Conservation (phyloP, 2,329 filamentous ascomycete genomes). For the Hypoxylon sp. region DNA sequence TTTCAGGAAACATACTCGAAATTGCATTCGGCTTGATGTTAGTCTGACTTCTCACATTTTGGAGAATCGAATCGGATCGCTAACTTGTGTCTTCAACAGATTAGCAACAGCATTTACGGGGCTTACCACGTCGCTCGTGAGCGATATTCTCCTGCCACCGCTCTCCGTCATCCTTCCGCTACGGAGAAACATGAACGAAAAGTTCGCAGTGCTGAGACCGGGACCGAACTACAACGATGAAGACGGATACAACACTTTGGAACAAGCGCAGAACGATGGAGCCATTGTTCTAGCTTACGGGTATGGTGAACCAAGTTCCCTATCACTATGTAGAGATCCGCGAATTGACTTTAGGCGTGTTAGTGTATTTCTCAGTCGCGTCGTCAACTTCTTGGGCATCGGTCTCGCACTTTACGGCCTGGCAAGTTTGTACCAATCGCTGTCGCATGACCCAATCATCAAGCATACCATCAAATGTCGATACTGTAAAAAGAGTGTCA, state of each 20-base stretch:
- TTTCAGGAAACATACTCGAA: conserved; percentile 80
- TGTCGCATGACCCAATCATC: conserved; percentile 75
- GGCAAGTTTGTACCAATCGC: conserved; percentile 70
- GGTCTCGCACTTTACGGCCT: conserved; percentile 75
- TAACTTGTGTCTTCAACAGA: conserved; percentile 55
- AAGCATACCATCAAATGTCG: conserved; percentile 77
- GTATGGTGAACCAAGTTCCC: conserved; percentile 50
- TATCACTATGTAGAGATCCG: not conserved
- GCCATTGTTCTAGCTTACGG: conserved; percentile 80
- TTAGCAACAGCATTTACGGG: conserved; percentile 78
- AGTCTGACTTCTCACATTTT: conserved; percentile 44
- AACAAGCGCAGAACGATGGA: conserved; percentile 76
- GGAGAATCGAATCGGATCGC: not conserved
- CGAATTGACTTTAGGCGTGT: not conserved
- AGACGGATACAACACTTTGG: conserved; percentile 75
- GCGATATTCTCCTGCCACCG: conserved; percentile 76
- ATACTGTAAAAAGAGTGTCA: conserved; percentile 65
- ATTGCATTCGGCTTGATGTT: conserved; percentile 82
- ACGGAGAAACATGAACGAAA: conserved; percentile 78
- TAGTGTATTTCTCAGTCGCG: conserved; percentile 71
- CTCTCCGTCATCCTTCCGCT: conserved; percentile 77
- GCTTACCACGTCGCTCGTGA: conserved; percentile 78
- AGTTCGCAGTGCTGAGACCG: conserved; percentile 73
- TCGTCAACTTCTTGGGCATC: conserved; percentile 74
- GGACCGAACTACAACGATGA: conserved; percentile 67